Evolutionary conservation across 2,329 filamentous ascomycete species (phyloP), one percentile per base, ranked within the genome.

Genomic region (Gliomastix tumulicola): DNA sequence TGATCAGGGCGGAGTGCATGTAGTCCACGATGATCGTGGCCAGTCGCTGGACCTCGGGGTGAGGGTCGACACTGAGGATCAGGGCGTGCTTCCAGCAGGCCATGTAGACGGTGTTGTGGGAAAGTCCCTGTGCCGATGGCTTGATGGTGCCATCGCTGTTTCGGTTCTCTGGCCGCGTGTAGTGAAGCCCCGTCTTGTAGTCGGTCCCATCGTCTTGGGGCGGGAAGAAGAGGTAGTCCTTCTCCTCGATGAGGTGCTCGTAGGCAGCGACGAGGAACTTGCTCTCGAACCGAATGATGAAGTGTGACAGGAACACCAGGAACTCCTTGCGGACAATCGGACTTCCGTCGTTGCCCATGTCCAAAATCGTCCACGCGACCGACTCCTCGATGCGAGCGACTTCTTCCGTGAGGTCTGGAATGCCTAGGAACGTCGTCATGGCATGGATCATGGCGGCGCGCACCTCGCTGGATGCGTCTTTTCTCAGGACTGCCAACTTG

Each of bases 71-170:
- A 31, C 88, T 90, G 57, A 97, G 72, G 43, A 94, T 86, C 41
- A 96, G 68, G 30, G 94, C 73, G 51, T 96, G 86, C 56, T 94
- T 92, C 92, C 92, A 98, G 43, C 94, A 84, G 2, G 89, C 85
- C 21, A 89, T 84, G 56, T 94, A 96, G 15, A 95, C 85, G 0
- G 88, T 95, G 53, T 94, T 92, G 45, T 86, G 81, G 11, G 89
- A 88, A 10, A 86, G 60, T 2, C 77, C 74, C 31, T 77, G 71
- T 3, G 73, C 68, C 3, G 65, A 53, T 19, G 68, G 62, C 51
- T 76, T 76, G 55, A 79, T 74, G 6, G 65, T 69, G 4, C 75
- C 77, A 43, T 82, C 74, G 12, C 60, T 52, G 49, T 76, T 71
- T 37, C 74, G 68, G 43, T 75, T 68, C 23, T 72, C 71, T 3